A percentile compares a stretch with the other conserved stretches of the same genome.
phyloP scores from a whole-genome alignment of 179 eudicot species.

The Beta lomatogona region DNA sequence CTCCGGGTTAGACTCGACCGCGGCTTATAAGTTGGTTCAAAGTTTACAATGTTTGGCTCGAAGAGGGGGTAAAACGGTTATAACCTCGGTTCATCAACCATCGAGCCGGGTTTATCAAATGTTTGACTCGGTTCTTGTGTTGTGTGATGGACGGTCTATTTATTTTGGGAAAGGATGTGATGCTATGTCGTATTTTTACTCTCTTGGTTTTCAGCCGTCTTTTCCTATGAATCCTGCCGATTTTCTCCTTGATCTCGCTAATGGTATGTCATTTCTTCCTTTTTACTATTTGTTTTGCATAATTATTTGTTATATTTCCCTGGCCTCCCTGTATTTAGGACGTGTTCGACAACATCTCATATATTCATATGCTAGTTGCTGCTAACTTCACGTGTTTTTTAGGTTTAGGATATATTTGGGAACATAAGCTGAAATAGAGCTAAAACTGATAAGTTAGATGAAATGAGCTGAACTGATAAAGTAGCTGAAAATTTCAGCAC shows the following conservation, averaged over 20 bases:
- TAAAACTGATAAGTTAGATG: too few species aligned
- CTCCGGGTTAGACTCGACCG: constrained; percentile 86
- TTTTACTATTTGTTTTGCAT: neutral
- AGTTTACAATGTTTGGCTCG: constrained; percentile 48
- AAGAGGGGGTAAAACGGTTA: constrained; percentile 69
- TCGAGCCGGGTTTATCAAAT: constrained; percentile 73
- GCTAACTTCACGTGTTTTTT: too few species aligned
- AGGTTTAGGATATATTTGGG: too few species aligned
- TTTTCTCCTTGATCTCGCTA: constrained; percentile 98
- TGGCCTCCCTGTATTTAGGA: too few species aligned
- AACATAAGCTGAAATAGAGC: too few species aligned
- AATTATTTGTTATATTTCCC: neutral
- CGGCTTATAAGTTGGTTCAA: constrained; percentile 60
- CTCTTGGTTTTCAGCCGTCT: constrained; percentile 64
- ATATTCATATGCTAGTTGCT: too few species aligned
- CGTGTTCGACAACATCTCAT: too few species aligned
- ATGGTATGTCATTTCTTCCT: constrained; percentile 50
- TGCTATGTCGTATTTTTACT: constrained; percentile 62
- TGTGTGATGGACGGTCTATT: constrained; percentile 71
- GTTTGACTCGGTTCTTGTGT: constrained; percentile 64
- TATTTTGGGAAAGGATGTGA: constrained; percentile 75
- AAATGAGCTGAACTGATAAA: too few species aligned
- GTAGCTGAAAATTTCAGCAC: too few species aligned
- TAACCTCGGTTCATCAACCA: constrained; percentile 86
- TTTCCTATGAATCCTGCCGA: constrained; percentile 97